Percentiles rank a stretch among this genome's conserved stretches.
These are phyloP conservation scores for Phialophora expanda DNA, from an alignment of 2,329 filamentous ascomycete species.

Conservation along the genomic window DNA sequence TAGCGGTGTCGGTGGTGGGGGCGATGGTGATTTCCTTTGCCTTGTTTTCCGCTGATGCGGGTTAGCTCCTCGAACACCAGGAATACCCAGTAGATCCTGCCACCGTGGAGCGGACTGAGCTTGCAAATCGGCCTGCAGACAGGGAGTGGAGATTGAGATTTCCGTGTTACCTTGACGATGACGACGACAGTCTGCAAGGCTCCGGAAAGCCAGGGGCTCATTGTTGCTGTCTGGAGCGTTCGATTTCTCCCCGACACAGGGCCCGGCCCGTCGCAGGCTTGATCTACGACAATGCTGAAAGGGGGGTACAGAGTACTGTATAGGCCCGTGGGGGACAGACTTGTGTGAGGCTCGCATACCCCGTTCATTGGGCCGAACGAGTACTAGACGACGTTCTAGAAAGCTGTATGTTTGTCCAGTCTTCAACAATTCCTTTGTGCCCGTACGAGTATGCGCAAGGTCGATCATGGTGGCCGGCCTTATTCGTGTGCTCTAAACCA, in stretches of 20 bases:
- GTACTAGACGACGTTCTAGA: background rate
- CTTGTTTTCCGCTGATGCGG: background rate
- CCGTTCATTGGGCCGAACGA: background rate
- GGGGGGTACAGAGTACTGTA: too few relatives aligned
- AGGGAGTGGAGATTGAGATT: background rate
- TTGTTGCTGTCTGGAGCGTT: background rate
- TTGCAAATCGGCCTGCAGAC: background rate
- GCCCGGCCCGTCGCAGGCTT: too few relatives aligned
- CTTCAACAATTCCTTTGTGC: background rate
- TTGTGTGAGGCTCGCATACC: too few relatives aligned
- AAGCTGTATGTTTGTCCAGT: background rate
- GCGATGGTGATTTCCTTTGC: background rate
- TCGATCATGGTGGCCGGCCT: background rate
- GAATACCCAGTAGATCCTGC: too few relatives aligned
- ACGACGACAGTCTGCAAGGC: background rate
- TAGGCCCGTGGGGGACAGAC: too few relatives aligned
- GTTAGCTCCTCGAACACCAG: background rate
- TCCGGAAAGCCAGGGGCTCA: background rate
- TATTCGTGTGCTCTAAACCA: background rate
- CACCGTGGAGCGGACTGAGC: background rate
- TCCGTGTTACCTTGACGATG: background rate
- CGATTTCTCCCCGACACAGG: background rate
- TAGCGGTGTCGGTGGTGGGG: background rate
- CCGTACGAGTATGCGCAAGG: background rate
- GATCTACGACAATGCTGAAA: too few relatives aligned